A percentile compares a stretch with the other conserved stretches of the same genome.
These are phyloP conservation scores for Paulownia fortunei DNA, from an alignment of 257 asterid species.

Conservation along the genomic window DNA sequence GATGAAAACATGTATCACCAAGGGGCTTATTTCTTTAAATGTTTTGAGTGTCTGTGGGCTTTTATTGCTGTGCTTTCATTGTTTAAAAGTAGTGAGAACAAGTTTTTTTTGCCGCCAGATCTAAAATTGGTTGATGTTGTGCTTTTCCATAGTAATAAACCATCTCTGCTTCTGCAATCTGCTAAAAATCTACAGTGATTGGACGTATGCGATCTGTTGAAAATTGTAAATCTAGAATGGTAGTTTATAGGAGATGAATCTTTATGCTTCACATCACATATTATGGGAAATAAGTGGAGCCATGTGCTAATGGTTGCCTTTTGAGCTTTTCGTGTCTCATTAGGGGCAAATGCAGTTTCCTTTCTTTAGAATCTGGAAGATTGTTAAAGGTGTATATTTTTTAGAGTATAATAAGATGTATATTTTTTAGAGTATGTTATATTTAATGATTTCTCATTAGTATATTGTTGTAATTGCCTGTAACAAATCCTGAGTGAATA, in stretches of 20 bases:
- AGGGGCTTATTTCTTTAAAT: not conserved
- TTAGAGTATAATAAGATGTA: not conserved
- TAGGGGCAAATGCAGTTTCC: not conserved
- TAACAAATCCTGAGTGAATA: not conserved
- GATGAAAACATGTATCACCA: not conserved
- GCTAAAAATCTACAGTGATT: not conserved
- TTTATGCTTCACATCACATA: not conserved
- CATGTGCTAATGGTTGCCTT: not conserved
- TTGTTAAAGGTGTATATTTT: not conserved
- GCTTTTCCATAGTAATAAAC: not conserved
- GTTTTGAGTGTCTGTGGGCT: not conserved
- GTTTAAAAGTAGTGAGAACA: not conserved
- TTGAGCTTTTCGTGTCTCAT: not conserved
- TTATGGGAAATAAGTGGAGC: not conserved
- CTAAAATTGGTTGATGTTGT: not conserved
- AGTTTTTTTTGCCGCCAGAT: not conserved
- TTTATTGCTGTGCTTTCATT: not conserved
- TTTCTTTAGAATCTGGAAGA: not conserved
- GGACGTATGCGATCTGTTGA: not conserved
- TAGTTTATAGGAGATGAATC: too few species aligned
- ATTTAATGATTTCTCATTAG: not conserved
- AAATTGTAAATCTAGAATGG: not conserved
- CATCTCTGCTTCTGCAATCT: not conserved
- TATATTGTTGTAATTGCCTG: slow-evolving; percentile 3
- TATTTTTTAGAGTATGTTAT: too few species aligned